Base-by-base conservation (phyloP, 2,329 filamentous ascomycete genomes). In the Chaetomiaceae sp. region DNA sequence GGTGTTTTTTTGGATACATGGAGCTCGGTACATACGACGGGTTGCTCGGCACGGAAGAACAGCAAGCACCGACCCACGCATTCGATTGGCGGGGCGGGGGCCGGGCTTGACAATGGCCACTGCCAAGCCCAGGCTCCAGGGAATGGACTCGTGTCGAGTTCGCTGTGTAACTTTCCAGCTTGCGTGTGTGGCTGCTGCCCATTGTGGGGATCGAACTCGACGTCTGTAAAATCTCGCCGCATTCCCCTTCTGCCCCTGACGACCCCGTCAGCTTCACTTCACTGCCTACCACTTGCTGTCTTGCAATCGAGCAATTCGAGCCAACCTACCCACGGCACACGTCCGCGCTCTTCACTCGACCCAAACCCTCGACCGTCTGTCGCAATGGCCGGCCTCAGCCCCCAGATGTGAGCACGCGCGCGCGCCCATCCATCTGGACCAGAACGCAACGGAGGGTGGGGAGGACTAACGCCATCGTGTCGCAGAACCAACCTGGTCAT, bases 401-500 rank as follows among this genome's bases (percentile, higher is more conserved):
- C 81, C 59, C 81, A 84, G 67, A 72, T 84, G 81, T 84, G 72
- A 47, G 36, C 6, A 45, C 18, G 35, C 22, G 17, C 40, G 17
- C 14, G 18, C 22, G 17, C 18, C 1, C 12, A 14, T n/a, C 4
- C 11, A 32, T 29, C 27, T 9, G 12, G 15, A 32, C 10, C 10
- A 32, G n/a, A n/a, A 3, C 7, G 14, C 29, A 4, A 29, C 11
- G 17, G 17, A 20, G n/a, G n/a, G n/a, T n/a, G n/a, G n/a, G n/a
- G n/a, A n/a, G n/a, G n/a, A 46, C 57, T 60, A 49, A 59, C 52
- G 22, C 29, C 36, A 36, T 18, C 34, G 50, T 47, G 52, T 45
- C 53, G 58, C 68, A 95, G 89, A 62, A 88, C 86, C 68, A 95
- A 95, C 78, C 78, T 95, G 68, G 76, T 88, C 74, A 89, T 95